phyloP scores from a whole-genome alignment of 164 flowering plant species.

The Piper betle region DNA sequence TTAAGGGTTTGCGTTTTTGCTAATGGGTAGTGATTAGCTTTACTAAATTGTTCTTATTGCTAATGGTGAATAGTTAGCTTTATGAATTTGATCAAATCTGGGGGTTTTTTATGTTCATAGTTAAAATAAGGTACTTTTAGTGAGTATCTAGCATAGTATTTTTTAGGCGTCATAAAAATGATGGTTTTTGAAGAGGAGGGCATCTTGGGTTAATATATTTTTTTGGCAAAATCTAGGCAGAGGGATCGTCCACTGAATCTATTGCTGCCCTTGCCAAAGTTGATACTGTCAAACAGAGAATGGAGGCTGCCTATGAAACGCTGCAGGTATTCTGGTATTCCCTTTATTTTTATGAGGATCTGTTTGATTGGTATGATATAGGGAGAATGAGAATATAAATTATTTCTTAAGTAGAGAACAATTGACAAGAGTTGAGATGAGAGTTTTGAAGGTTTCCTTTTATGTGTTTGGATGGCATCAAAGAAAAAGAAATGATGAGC shows the following conservation, averaged over 20 bases:
- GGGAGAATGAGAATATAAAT: background rate
- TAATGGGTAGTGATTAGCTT: background rate
- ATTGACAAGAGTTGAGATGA: no score
- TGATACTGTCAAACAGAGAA: conserved; percentile 84
- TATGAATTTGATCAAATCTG: background rate
- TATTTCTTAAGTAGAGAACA: background rate
- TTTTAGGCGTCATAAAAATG: background rate
- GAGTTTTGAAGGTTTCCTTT: no score
- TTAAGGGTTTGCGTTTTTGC: no score
- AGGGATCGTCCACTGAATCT: conserved; percentile 95
- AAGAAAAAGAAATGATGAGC: background rate
- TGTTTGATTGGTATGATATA: no score
- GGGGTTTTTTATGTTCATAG: background rate
- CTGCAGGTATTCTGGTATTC: conserved; percentile 50
- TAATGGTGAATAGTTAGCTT: background rate
- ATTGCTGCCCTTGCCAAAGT: conserved; percentile 90
- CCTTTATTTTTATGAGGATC: conserved; percentile 3
- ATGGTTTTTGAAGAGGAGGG: background rate
- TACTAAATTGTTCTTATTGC: background rate
- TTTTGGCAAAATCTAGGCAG: conserved; percentile 42
- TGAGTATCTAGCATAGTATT: background rate
- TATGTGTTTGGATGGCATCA: no score
- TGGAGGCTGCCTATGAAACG: conserved; percentile 96
- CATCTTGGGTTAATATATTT: background rate
- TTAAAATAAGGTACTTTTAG: background rate